These are phyloP conservation scores for Prasinococcaceae sp. DNA, from an alignment of 139 green algal species.

Conservation along the genomic window DNA sequence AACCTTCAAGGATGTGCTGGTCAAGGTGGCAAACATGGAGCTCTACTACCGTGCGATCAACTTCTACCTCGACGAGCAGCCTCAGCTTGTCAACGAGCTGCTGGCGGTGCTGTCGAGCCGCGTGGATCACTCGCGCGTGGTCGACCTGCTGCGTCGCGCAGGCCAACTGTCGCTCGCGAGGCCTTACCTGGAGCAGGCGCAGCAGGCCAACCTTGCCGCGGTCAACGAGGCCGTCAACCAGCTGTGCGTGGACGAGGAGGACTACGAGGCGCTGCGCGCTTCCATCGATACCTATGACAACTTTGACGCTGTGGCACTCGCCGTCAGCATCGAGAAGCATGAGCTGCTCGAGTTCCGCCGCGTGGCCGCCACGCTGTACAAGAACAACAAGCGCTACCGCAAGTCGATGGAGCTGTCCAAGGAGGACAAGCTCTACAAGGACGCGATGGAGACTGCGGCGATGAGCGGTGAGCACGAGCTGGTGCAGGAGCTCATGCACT, in stretches of 20 bases:
- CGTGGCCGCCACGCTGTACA: slow-evolving; percentile 80
- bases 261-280: slow-evolving; percentile 64
- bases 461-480: slow-evolving; percentile 39
- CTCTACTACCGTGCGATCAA: slow-evolving; percentile 85
- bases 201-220: slow-evolving; percentile 68
- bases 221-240: slow-evolving; percentile 91
- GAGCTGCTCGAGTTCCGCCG: slow-evolving; percentile 93
- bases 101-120: slow-evolving; percentile 77
- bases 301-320: slow-evolving; percentile 81
- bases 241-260: slow-evolving; percentile 91
- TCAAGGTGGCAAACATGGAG: slow-evolving; percentile 73
- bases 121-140: slow-evolving; percentile 83
- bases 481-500: slow-evolving; percentile 84
- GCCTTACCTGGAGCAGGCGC: slow-evolving; percentile 85
- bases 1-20: slow-evolving; percentile 86
- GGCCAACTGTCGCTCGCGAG: slow-evolving; percentile 84
- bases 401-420: slow-evolving; percentile 32
- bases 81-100: slow-evolving; percentile 85
- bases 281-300: slow-evolving; percentile 90
- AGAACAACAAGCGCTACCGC: slow-evolving; percentile 51
- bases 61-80: slow-evolving; percentile 96
- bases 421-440: slow-evolving; percentile 48
- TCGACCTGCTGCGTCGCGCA: slow-evolving; percentile 75
- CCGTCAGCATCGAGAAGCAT: slow-evolving; percentile 68
- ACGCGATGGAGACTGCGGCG: slow-evolving; percentile 89